Evolutionary conservation across 75 land plant genomes (phyloP).

Genomic region (Selaginella tamariscina): DNA sequence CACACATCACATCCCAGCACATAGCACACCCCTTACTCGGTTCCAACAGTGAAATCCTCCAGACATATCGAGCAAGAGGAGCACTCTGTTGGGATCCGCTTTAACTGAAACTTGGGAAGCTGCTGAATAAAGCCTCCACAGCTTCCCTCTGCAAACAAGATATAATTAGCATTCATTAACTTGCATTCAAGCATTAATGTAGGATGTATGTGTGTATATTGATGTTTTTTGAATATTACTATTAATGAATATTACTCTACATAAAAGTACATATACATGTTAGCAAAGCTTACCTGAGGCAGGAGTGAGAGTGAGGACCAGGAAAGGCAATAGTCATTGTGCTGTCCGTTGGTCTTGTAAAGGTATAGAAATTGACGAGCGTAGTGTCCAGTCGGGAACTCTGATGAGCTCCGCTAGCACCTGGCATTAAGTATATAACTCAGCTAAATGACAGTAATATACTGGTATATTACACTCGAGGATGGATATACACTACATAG

Average conservation of each 20-base stretch:
- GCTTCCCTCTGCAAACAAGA: conserved; percentile 62
- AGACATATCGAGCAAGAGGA: conserved; percentile 88
- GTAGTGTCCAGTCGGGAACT: conserved; percentile 88
- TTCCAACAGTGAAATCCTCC: conserved; percentile 76
- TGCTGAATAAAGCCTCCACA: conserved; percentile 87
- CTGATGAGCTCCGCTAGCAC: conserved; percentile 81
- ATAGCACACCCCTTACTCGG: conserved; percentile 68
- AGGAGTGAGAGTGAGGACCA: conserved; percentile 74
- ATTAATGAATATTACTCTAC: too few species aligned
- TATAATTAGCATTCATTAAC: too few species aligned
- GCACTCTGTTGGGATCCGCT: conserved; percentile 84
- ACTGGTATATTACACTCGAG: not conserved
- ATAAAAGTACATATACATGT: too few species aligned
- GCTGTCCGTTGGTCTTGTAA: conserved; percentile 67
- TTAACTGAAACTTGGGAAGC: conserved; percentile 79
- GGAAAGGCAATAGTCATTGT: conserved; percentile 62
- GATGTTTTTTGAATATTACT: too few species aligned
- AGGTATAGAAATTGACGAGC: conserved; percentile 42
- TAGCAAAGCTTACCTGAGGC: conserved; percentile 41
- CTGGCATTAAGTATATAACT: conserved; percentile 31
- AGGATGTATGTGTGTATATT: too few species aligned
- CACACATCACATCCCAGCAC: too few species aligned
- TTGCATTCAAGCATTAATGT: too few species aligned
- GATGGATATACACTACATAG: not conserved
- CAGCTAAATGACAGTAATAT: not conserved